phyloP scores from a whole-genome alignment of 176 grass and related monocot species.

The Raddia distichophylla region DNA sequence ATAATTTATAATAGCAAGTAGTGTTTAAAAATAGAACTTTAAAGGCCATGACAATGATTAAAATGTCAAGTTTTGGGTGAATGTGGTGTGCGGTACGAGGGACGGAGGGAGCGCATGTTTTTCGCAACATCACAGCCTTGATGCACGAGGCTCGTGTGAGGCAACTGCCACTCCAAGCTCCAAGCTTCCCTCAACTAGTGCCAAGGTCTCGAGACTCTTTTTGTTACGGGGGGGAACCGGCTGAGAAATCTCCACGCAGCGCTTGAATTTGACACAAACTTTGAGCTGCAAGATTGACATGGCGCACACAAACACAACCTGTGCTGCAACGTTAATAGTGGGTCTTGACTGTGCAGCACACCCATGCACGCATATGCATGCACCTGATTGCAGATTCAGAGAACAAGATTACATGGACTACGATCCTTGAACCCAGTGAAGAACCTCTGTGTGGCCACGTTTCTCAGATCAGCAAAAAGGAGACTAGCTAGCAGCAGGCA shows the following conservation, averaged over 20 bases:
- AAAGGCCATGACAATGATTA: too few relatives aligned
- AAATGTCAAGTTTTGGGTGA: too few relatives aligned
- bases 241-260: neutral
- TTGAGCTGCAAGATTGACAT: too few relatives aligned
- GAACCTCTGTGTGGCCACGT: too few relatives aligned
- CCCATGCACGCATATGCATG: too few relatives aligned
- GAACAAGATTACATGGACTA: neutral
- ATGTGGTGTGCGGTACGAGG: too few relatives aligned
- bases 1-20: too few relatives aligned
- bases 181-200: neutral
- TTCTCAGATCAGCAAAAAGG: neutral
- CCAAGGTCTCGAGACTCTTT: neutral
- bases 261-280: neutral
- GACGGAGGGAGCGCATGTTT: too few relatives aligned
- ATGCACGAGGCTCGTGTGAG: conserved; percentile 34
- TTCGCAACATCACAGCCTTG: neutral
- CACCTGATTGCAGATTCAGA: neutral
- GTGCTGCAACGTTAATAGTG: too few relatives aligned
- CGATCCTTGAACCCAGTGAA: neutral
- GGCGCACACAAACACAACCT: neutral
- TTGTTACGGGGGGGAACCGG: neutral
- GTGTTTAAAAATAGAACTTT: too few relatives aligned
- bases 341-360: too few relatives aligned
- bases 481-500: neutral
- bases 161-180: conserved; percentile 1